Evolutionary conservation across 2,329 filamentous ascomycete genomes (phyloP).

Genomic region (Phaeoacremonium minimum): DNA sequence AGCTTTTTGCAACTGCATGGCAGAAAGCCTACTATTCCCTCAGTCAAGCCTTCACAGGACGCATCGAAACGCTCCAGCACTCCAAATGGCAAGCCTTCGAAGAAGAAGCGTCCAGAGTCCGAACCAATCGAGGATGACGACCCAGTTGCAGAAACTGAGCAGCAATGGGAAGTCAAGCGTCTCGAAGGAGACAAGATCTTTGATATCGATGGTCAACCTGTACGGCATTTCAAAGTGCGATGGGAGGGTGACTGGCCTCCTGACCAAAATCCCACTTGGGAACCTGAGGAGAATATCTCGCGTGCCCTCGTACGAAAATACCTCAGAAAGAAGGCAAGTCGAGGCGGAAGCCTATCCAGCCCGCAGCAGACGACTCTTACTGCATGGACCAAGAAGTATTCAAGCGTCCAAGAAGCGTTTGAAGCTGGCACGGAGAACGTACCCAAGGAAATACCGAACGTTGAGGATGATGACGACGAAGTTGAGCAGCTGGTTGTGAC

Average conservation of each 20-base stretch:
- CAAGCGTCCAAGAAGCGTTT: constrained; percentile 28
- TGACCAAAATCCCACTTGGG: constrained; percentile 54
- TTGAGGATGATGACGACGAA: background rate
- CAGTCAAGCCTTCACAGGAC: too few species aligned
- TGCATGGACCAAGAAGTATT: constrained; percentile 20
- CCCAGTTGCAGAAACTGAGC: constrained; percentile 14
- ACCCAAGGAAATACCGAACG: background rate
- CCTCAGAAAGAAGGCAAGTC: constrained; percentile 21
- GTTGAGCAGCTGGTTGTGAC: background rate
- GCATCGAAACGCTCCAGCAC: too few species aligned
- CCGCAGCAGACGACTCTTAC: background rate
- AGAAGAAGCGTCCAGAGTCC: constrained; percentile 2
- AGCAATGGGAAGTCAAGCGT: constrained; percentile 37
- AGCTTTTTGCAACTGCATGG: too few species aligned
- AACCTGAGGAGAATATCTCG: constrained; percentile 48
- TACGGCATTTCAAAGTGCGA: constrained; percentile 46
- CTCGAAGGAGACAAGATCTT: constrained; percentile 36
- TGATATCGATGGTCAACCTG: constrained; percentile 27
- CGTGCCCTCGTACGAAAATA: constrained; percentile 34
- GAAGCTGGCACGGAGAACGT: constrained; percentile 9
- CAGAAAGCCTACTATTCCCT: too few species aligned
- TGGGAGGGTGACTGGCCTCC: constrained; percentile 55
- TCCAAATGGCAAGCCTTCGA: too few species aligned
- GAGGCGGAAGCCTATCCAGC: background rate
- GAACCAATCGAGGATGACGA: constrained; percentile 6